Base-by-base conservation (phyloP, 768 basidiomycete species). In the Daedaleopsis sinensis region DNA sequence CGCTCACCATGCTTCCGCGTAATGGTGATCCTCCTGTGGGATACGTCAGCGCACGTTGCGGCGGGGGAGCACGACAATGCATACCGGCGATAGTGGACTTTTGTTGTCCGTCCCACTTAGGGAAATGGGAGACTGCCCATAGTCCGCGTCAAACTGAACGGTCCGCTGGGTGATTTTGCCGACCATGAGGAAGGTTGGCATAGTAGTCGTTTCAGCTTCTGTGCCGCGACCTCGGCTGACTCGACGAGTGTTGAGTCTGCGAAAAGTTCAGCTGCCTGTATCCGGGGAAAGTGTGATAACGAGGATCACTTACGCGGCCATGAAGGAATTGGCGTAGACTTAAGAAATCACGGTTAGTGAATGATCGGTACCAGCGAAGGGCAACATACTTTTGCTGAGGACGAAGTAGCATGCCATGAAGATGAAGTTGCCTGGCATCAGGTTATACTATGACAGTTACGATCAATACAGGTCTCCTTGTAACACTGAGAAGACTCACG, bases 311-410 rank as follows among this genome's bases (percentile, higher is more conserved):
- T 67, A 86, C 84, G 87, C 85, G 42, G 87, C 86, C 69, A 89
- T 75, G 71, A 86, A 79, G n/a, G 87, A 88, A 52, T 84, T 81
- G 0, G 80, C 83, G 63, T 88, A 86, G n/a, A 87, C 85, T 86
- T 19, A 47, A 3, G 27, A 32, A 32, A 32, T 16, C 24, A 24
- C 18, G 16, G 19, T 32, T 48, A 13, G n/a, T 18, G 23, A 36
- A 19, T 23, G 3, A 42, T 7, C 5, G 5, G 16, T 38, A 44
- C 15, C 38, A 1, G n/a, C 15, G n/a, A 13, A 37, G 5, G 37
- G 24, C 24, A 47, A 71, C 86, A 65, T 68, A 88, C 88, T 65
- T 76, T 90, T 90, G 71, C 83, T 85, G 38, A 89, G 71, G 52
- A 85, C 78, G 62, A 91, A 88, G 69, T 88, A 90, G 50, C 79